Base-by-base conservation (phyloP, 148 eudicot species). In the Rhododendron henanense region DNA sequence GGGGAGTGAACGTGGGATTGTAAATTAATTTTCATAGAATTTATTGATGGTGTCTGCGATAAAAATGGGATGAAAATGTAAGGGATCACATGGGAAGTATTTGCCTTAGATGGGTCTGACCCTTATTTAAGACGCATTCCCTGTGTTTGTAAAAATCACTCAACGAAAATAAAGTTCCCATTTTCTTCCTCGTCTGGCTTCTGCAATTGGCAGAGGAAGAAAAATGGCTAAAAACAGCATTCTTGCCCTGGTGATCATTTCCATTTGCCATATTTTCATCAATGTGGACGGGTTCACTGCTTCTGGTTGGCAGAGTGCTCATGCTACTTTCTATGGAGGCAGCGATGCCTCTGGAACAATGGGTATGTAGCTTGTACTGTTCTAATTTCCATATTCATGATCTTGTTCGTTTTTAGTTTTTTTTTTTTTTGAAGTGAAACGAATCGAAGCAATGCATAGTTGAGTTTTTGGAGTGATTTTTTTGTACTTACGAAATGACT, bases 251-350 rank as follows among this genome's bases (percentile, higher is more conserved):
- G 55, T 53, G 53, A 79, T 47, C 50, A 47, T 87, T 61, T 84
- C 84, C 19, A 41, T 90, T 19, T 91, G 81, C 80, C 87, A 76
- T 57, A 51, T 90, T 0, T 31, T 88, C 55, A 10, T 55, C 21
- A 87, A 67, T 82, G 95, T 86, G 41, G 69, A 88, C 67, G 96
- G 90, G 10, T 91, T 90, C 45, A 84, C 71, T 6, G 91, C 96
- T 45, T 90, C 98, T 37, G 92, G 90, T 1, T 95, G 94, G 95
- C 59, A 59, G 28, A 86, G 73, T 81, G 96, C 88, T 80, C 92
- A 91, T 88, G 96, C 96, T 78, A 95, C 96, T 41, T 95, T 95
- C 90, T 95, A 95, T 21, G 98, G 96, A 48, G 96, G 96, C 48
- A 84, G 94, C 25, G 96, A 95, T 47, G 96, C 96, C 33, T 95